A percentile compares a stretch with the other conserved stretches of the same genome.
Conservation (phyloP, 106 monocot genomes). For the Chionographis japonica region DNA sequence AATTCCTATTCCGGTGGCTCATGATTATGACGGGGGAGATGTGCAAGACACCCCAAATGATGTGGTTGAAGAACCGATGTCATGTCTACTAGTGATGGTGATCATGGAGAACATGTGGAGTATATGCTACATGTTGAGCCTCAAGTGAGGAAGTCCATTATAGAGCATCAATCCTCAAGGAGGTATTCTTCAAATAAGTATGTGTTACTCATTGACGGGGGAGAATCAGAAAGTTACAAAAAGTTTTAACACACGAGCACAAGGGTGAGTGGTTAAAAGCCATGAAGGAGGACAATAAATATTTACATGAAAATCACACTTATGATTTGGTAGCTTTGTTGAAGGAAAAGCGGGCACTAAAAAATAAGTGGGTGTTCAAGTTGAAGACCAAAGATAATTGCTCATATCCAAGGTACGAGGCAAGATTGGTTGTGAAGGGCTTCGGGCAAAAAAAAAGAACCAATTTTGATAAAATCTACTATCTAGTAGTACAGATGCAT, state of each 20-base stretch:
- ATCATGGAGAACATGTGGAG: no score
- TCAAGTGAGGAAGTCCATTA: no score
- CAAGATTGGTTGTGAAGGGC: no score
- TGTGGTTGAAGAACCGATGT: background rate
- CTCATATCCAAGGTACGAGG: background rate
- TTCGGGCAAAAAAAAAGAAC: background rate
- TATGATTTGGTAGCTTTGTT: background rate
- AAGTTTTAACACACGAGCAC: no score
- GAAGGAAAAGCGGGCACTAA: background rate
- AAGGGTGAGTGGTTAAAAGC: no score
- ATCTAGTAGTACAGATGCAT: background rate
- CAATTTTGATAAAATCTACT: constrained; percentile 3
- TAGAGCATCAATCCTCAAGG: background rate
- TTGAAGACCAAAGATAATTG: no score
- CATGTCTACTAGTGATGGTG: no score
- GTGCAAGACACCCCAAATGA: background rate
- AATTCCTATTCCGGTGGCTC: background rate
- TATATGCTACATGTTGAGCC: no score
- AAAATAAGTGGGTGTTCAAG: no score
- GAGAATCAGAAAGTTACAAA: background rate
- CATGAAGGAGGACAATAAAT: no score
- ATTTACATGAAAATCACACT: background rate
- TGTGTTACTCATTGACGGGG: background rate
- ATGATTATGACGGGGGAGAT: background rate
- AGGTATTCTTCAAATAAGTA: background rate